Evolutionary conservation across 345 rosid species (phyloP).

Genomic region (Aquilaria yunnanensis): DNA sequence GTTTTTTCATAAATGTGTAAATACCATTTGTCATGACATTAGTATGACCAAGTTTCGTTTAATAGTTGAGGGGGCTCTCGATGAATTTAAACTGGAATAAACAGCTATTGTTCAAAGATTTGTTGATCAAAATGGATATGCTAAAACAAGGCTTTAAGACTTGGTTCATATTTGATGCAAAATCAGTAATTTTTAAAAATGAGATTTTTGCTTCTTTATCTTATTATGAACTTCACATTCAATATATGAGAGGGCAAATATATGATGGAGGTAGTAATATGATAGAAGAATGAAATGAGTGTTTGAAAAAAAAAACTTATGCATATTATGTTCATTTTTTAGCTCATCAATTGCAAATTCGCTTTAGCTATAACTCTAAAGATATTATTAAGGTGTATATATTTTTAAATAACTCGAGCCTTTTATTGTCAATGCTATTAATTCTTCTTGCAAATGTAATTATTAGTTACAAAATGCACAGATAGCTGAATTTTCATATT

Average conservation of each 20-base stretch:
- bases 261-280: conserved; percentile 12
- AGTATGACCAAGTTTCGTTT: too few species aligned
- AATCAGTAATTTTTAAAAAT: background rate
- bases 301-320: background rate
- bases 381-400: background rate
- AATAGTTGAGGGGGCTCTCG: too few species aligned
- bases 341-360: background rate
- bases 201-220: background rate
- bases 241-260: background rate
- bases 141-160: background rate
- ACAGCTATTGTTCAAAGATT: conserved; percentile 7
- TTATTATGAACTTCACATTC: background rate
- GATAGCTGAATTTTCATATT: too few species aligned
- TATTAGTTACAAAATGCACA: background rate
- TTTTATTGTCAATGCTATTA: background rate
- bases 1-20: too few species aligned
- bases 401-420: background rate
- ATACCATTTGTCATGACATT: too few species aligned
- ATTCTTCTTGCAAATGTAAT: background rate
- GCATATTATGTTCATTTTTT: background rate
- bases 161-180: too few species aligned
- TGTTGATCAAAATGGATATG: background rate
- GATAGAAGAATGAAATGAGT: background rate
- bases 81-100: too few species aligned
- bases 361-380: conserved; percentile 5